These are phyloP conservation scores for Acanthochlamys bracteata DNA, from an alignment of 106 monocot genomes.

Conservation along the genomic window DNA sequence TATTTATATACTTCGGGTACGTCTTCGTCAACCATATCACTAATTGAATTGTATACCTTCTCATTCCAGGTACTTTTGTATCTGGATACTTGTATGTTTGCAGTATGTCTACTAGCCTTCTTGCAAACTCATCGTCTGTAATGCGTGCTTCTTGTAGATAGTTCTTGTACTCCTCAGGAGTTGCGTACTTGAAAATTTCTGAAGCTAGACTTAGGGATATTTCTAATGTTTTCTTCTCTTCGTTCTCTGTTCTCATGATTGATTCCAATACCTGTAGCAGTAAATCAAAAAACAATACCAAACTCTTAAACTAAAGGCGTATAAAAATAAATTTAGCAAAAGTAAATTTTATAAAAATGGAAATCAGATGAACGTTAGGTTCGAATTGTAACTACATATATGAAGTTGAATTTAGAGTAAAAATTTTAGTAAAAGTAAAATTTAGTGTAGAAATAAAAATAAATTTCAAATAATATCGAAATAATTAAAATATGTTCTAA, in stretches of 20 bases:
- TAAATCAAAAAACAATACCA: not conserved
- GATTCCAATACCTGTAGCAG: slow-evolving; percentile 33
- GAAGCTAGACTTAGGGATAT: slow-evolving; percentile 47
- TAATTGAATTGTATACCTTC: slow-evolving; percentile 47
- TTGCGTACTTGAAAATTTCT: slow-evolving; percentile 37
- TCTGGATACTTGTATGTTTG: slow-evolving; percentile 22
- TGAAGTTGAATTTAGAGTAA: no score
- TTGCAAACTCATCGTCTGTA: slow-evolving; percentile 17
- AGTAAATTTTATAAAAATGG: no score
- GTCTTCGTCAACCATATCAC: slow-evolving; percentile 48
- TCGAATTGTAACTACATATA: no score
- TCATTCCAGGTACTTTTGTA: slow-evolving; percentile 47
- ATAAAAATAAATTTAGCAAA: no score
- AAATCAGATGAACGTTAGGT: no score
- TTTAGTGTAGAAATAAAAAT: no score
- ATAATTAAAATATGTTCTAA: no score
- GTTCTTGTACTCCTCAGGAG: slow-evolving; percentile 14
- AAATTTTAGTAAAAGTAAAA: no score
- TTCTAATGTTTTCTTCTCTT: slow-evolving; percentile 39
- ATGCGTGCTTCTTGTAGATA: slow-evolving; percentile 23
- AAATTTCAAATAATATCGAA: no score
- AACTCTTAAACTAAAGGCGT: no score
- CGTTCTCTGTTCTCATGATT: slow-evolving; percentile 25
- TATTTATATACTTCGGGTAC: slow-evolving; percentile 13
- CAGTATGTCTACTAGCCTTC: slow-evolving; percentile 34